A percentile compares a stretch with the other conserved stretches of the same genome.
Evolutionary conservation across 2,329 filamentous ascomycete genomes (phyloP).

Genomic region (Epichloe bromicola): DNA sequence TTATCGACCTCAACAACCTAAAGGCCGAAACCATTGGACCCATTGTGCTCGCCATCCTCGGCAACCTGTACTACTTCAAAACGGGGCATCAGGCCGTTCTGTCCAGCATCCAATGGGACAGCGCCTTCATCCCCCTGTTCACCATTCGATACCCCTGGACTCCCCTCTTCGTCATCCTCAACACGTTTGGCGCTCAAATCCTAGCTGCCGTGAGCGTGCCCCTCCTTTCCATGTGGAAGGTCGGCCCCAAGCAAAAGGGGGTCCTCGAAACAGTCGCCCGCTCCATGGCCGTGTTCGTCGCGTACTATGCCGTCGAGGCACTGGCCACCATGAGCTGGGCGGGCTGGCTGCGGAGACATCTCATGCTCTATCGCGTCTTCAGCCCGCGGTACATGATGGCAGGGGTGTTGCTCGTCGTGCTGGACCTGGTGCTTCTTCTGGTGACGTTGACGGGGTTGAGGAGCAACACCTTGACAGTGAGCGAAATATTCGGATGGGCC

Average conservation of each 20-base stretch:
- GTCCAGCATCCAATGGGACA: constrained; percentile 88
- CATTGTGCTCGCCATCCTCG: constrained; percentile 72
- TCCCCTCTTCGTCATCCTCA: constrained; percentile 67
- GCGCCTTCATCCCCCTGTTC: constrained; percentile 78
- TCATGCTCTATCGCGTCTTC: constrained; percentile 96
- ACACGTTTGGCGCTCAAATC: constrained; percentile 83
- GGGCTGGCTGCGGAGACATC: constrained; percentile 71
- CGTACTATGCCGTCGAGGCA: constrained; percentile 73
- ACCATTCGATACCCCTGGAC: constrained; percentile 81
- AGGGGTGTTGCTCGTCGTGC: constrained; percentile 54
- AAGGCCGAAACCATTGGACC: constrained; percentile 67
- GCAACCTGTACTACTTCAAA: constrained; percentile 93
- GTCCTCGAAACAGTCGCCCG: constrained; percentile 59
- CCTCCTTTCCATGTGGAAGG: constrained; percentile 78
- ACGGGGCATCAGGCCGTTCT: constrained; percentile 90
- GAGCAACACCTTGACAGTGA: constrained; percentile 64
- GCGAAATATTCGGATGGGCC: constrained; percentile 78
- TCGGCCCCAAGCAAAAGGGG: constrained; percentile 54
- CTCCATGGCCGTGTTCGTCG: constrained; percentile 59
- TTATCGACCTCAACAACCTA: constrained; percentile 46
- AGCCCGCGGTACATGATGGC: constrained; percentile 82
- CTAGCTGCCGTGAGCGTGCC: constrained; percentile 70
- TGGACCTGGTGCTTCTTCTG: constrained; percentile 61
- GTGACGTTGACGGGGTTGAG: constrained; percentile 64
- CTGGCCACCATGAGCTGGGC: constrained; percentile 86